Evolutionary conservation across 108 stramenopile genomes (phyloP), one percentile per base, ranked within the genome.

Genomic region (Cyclotella kingstonii): DNA sequence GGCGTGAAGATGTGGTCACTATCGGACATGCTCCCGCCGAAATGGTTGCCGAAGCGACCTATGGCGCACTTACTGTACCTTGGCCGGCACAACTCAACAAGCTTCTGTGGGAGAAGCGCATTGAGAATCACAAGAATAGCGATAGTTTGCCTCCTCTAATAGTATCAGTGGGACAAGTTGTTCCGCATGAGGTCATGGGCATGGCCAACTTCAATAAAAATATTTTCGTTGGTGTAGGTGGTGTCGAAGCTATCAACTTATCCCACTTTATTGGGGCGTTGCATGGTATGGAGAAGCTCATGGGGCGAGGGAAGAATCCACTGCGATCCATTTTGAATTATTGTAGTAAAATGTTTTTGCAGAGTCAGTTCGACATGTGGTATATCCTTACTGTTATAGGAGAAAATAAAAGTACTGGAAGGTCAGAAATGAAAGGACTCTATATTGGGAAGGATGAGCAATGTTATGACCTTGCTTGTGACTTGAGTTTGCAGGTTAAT

Each of bases 141-240:
- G 64, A 30, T 71, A 58, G 18, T 54, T 50, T 48, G 34, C 31
- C 77, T 12, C 80, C 87, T 15, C 80, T 96, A 6, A 78, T 97
- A 0, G 43, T 97, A 4, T 92, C 88, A 23, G 85, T 97, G 41
- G 96, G 94, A 0, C 96, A 97, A 40, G 68, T 70, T 2, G 68
- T 70, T 23, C 60, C 60, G 22, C 60, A 54, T 57, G 66, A 67
- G 41, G 96, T 97, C 35, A 89, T 96, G 81, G 96, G 96, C 11
- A 96, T 97, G 95, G 94, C 96, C 15, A 97, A 97, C 65, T 96
- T 81, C 80, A 93, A 90, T 83, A 89, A 93, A 69, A 97, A 97
- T 38, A 54, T 96, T n/a, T 95, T 95, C 63, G 84, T 89, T 0
- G 89, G 89, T 7, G 83, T 84, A 0, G 96, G 96, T 17, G 96